These are phyloP conservation scores for Botrytis hyacinthi DNA, from an alignment of 2,329 filamentous ascomycete genomes.

Conservation along the genomic window DNA sequence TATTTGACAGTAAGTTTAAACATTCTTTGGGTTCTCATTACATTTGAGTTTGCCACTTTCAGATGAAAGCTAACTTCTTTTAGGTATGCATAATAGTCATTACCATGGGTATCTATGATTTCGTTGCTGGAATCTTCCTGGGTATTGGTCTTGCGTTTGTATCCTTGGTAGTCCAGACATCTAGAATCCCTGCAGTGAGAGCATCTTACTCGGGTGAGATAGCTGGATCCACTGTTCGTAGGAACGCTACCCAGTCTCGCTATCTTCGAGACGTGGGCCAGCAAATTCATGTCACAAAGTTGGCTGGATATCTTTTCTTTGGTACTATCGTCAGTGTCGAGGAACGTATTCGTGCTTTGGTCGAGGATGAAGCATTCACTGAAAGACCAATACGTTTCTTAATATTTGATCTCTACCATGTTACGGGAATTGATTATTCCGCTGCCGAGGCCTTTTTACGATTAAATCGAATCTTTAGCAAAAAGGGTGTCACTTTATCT, in stretches of 20 bases:
- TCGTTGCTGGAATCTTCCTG: slow-evolving; percentile 88
- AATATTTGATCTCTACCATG: slow-evolving; percentile 82
- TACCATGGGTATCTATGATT: slow-evolving; percentile 96
- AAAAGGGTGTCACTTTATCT: slow-evolving; percentile 75
- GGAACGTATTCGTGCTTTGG: slow-evolving; percentile 75
- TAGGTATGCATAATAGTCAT: slow-evolving; percentile 81
- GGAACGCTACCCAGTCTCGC: slow-evolving; percentile 83
- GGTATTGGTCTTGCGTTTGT: slow-evolving; percentile 90
- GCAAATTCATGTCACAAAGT: slow-evolving; percentile 88
- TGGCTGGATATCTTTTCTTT: slow-evolving; percentile 96
- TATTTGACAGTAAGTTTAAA: slow-evolving; percentile 69
- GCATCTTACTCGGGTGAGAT: slow-evolving; percentile 88
- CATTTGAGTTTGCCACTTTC: neutral
- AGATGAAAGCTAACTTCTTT: slow-evolving; percentile 31
- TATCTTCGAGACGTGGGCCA: slow-evolving; percentile 82
- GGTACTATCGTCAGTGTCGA: slow-evolving; percentile 96
- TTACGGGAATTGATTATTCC: slow-evolving; percentile 92
- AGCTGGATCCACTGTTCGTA: slow-evolving; percentile 86
- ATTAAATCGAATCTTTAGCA: slow-evolving; percentile 78
- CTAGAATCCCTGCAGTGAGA: slow-evolving; percentile 81
- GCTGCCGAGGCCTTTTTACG: slow-evolving; percentile 93
- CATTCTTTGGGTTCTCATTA: neutral
- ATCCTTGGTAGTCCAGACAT: slow-evolving; percentile 88
- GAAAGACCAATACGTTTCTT: slow-evolving; percentile 82
- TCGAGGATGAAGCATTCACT: slow-evolving; percentile 78